Conservation (phyloP, 2,329 filamentous ascomycete genomes). For the Apiospora pterosperma region DNA sequence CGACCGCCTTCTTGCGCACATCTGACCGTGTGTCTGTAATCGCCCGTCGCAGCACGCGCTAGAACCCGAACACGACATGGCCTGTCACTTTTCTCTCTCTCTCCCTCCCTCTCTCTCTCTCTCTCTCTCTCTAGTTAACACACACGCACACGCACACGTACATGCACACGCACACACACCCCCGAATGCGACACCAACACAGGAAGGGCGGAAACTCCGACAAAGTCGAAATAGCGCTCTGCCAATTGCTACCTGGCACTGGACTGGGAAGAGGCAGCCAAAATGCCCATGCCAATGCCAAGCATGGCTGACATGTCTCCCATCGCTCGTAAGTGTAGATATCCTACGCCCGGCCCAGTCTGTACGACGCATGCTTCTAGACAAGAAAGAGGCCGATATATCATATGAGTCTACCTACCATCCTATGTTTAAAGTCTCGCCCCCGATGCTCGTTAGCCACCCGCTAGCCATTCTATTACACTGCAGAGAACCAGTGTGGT, state of each 20-base stretch:
- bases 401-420: not conserved
- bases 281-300: not conserved
- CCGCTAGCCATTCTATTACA: not conserved
- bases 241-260: not conserved
- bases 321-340: not conserved
- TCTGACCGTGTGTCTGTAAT: conserved; percentile 8
- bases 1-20: conserved; percentile 5
- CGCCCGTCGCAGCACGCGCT: conserved; percentile 1
- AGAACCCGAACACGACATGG: not conserved
- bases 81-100: not conserved
- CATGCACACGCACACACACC: not conserved
- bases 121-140: not conserved
- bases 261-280: not conserved
- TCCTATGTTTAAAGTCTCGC: too few species aligned
- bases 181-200: not conserved
- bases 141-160: not conserved
- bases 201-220: not conserved
- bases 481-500: not conserved
- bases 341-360: not conserved
- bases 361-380: not conserved
- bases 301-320: not conserved
- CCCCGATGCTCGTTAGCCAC: not conserved
- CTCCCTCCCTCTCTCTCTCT: not conserved
- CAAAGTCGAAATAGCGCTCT: not conserved
- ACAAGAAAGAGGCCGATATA: not conserved